Base-by-base conservation (phyloP, 495 filamentous ascomycete genomes). In the Penicillium alfredii region DNA sequence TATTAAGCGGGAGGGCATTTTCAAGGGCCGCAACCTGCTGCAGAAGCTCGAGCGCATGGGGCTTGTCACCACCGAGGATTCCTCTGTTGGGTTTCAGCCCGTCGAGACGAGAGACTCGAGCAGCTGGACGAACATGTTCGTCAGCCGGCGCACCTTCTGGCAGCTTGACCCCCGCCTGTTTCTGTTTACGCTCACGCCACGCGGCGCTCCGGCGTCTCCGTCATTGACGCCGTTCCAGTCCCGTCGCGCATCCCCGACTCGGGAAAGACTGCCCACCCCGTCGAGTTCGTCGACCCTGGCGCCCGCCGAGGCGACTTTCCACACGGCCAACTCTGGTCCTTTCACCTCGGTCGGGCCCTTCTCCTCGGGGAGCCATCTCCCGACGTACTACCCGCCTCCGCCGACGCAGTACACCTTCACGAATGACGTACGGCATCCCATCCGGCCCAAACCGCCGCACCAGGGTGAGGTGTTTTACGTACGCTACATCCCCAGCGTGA, bases 11-110 rank as follows among this genome's bases (percentile, higher is more conserved):
- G 86, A 94, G 47, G 88, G 88, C 0, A 83, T 96, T 36, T 78
- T 96, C 59, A 80, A 86, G 48, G 83, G 82, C 21, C 75, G 78
- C 30, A 84, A 86, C 38, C 57, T 92, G 47, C 71, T 96, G n/a
- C 84, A 81, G 25, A 94, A 94, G 64, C 72, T 96, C 10, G 88
- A 94, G 63, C 76, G 88, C 22, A 96, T 96, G 88, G 87, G 88
- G 9, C 57, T 96, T 6, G 78, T 96, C 28, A 65, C 81, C 1
- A 83, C 66, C 27, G 70, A 83, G 33, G 84, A 93, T 49, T 88
- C 86, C 0, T 72, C 73, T 11, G 82, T 92, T 5, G 88, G 87
- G 6, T 58, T 75, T 0, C 69, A 76, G 36, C 48, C 75, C 8
- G 33, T 61, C 18, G 75, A 84, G 30, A 79, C 84, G 23, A 58